Evolutionary conservation across 306 rosid genomes (phyloP).

Genomic region (Fagus crenata): DNA sequence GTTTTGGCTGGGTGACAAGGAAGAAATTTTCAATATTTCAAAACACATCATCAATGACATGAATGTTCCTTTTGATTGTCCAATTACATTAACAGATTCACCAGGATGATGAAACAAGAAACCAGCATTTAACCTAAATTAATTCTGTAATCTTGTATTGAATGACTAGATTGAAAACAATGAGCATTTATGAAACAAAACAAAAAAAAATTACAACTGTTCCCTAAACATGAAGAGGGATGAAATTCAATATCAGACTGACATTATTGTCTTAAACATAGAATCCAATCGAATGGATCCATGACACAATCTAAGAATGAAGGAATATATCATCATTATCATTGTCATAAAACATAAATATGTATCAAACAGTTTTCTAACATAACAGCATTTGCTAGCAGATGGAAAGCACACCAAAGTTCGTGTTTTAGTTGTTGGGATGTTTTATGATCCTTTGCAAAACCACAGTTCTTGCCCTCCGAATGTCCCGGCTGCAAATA

Average conservation of each 20-base stretch:
- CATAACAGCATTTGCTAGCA: slow-evolving; percentile 22
- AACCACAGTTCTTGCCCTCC: slow-evolving; percentile 90
- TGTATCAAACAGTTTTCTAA: slow-evolving; percentile 25
- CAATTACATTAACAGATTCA: background rate
- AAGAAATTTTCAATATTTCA: too few relatives aligned
- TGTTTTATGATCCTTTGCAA: slow-evolving; percentile 84
- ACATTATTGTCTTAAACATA: slow-evolving; percentile 26
- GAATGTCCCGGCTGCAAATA: slow-evolving; percentile 76
- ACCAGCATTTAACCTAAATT: background rate
- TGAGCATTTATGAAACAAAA: slow-evolving; percentile 20
- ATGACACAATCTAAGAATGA: slow-evolving; percentile 29
- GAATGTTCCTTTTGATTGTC: background rate
- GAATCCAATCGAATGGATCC: slow-evolving; percentile 27
- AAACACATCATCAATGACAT: too few relatives aligned
- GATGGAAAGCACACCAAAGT: slow-evolving; percentile 1
- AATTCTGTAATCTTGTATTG: slow-evolving; percentile 3
- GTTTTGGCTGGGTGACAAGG: too few relatives aligned
- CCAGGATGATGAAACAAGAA: background rate
- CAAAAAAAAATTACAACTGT: slow-evolving; percentile 15
- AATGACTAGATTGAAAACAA: slow-evolving; percentile 13
- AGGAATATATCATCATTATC: slow-evolving; percentile 25
- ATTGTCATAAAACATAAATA: slow-evolving; percentile 1
- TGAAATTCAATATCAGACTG: slow-evolving; percentile 3
- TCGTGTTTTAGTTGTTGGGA: slow-evolving; percentile 43
- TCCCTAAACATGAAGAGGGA: slow-evolving; percentile 22